Percentiles rank a stretch among this genome's conserved stretches.
Evolutionary conservation across 176 grass and related monocot species (phyloP).

Genomic region (Lolium perenne): DNA sequence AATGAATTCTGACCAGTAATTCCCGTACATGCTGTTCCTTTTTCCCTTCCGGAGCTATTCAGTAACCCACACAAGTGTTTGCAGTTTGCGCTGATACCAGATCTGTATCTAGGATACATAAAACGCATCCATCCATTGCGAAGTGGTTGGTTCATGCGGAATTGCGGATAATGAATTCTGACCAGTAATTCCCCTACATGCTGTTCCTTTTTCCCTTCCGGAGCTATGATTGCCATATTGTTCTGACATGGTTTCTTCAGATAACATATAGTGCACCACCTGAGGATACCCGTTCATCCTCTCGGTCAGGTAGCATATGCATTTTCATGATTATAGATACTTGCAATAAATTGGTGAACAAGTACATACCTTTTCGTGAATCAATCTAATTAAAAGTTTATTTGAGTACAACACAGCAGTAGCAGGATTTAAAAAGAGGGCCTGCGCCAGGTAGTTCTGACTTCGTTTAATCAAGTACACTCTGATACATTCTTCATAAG

Average conservation of each 20-base stretch:
- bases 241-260: no score
- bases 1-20: not conserved
- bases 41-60: no score
- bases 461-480: not conserved
- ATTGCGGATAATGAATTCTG: not conserved
- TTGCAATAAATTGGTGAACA: no score
- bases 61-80: not conserved
- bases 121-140: not conserved
- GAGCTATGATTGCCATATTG: no score
- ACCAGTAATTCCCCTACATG: no score
- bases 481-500: not conserved
- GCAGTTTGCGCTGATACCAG: not conserved
- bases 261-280: no score
- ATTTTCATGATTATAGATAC: no score
- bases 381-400: not conserved
- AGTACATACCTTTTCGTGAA: no score
- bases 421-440: not conserved
- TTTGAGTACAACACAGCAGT: not conserved
- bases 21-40: no score
- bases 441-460: not conserved
- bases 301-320: no score
- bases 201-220: no score
- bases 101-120: not conserved
- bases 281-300: no score
- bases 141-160: not conserved